These are phyloP conservation scores for Dichomitus squalens DNA, from an alignment of 1,284 basidiomycete species.

Conservation along the genomic window DNA sequence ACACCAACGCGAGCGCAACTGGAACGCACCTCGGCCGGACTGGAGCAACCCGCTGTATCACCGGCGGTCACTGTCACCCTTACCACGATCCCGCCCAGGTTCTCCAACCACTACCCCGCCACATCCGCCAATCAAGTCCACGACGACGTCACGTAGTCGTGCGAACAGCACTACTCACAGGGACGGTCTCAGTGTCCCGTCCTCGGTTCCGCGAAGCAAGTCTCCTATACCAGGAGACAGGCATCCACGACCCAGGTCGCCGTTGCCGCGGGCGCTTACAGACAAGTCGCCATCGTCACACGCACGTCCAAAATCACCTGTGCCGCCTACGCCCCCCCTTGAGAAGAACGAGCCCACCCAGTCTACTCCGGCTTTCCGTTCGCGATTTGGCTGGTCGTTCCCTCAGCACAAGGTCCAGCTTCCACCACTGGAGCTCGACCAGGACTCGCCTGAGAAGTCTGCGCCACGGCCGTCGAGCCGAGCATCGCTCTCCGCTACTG, in stretches of 20 bases:
- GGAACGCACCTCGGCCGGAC: slow-evolving; percentile 58
- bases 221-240: slow-evolving; percentile 9
- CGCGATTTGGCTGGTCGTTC: slow-evolving; percentile 46
- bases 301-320: slow-evolving; percentile 14
- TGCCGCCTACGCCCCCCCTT: not conserved
- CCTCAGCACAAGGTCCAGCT: slow-evolving; percentile 37
- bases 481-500: slow-evolving; percentile 17
- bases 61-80: slow-evolving; percentile 17
- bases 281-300: slow-evolving; percentile 11
- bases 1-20: slow-evolving; percentile 54
- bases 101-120: slow-evolving; percentile 24
- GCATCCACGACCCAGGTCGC: slow-evolving; percentile 25
- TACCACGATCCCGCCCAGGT: slow-evolving; percentile 19
- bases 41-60: slow-evolving; percentile 32
- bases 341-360: slow-evolving; percentile 10
- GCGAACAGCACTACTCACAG: slow-evolving; percentile 11
- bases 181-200: not conserved
- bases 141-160: slow-evolving; percentile 9
- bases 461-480: slow-evolving; percentile 31
- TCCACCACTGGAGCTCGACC: slow-evolving; percentile 43
- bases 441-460: slow-evolving; percentile 33
- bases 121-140: slow-evolving; percentile 3
- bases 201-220: slow-evolving; percentile 9
- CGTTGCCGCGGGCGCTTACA: slow-evolving; percentile 18
- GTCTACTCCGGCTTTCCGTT: slow-evolving; percentile 26